These are phyloP conservation scores for Yamadazyma takamatsuzukensis DNA, from an alignment of 805 yeast genomes.

Conservation along the genomic window DNA sequence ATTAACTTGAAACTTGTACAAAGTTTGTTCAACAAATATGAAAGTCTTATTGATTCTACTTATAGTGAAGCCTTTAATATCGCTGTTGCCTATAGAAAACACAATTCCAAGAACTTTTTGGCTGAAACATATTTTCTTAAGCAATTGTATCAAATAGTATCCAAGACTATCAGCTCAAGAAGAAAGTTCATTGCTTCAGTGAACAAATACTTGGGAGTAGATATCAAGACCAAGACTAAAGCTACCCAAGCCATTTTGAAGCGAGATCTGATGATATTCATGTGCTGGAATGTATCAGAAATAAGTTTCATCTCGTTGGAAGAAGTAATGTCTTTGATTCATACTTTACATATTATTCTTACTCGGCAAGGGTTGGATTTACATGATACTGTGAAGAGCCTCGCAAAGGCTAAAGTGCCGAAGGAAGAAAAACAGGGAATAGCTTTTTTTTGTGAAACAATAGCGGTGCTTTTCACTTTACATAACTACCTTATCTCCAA, in stretches of 20 bases:
- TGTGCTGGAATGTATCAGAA: constrained; percentile 37
- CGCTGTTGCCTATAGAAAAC: constrained; percentile 46
- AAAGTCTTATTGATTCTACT: constrained; percentile 63
- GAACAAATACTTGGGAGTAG: constrained; percentile 16
- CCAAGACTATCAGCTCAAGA: constrained; percentile 32
- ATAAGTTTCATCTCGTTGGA: constrained; percentile 43
- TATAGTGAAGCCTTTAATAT: constrained; percentile 59
- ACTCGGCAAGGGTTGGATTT: constrained; percentile 40
- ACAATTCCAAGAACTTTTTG: constrained; percentile 19
- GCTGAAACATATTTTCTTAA: constrained; percentile 32
- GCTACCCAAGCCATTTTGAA: constrained; percentile 8
- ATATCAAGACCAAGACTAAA: not conserved
- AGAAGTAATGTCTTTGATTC: constrained; percentile 46
- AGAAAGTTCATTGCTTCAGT: constrained; percentile 37
- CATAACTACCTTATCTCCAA: constrained; percentile 3
- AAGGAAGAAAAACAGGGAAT: not conserved
- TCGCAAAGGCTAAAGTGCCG: not conserved
- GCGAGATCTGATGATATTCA: constrained; percentile 19
- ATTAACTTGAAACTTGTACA: constrained; percentile 52
- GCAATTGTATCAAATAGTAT: constrained; percentile 41
- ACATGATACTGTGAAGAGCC: constrained; percentile 13
- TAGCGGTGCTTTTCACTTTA: constrained; percentile 2
- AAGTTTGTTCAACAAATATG: constrained; percentile 61
- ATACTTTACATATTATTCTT: constrained; percentile 41
- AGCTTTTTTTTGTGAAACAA: constrained; percentile 2